Percentiles rank a stretch among this genome's conserved stretches.
These are phyloP conservation scores for Lipomyces orientalis DNA, from an alignment of 805 yeast species.

Conservation along the genomic window DNA sequence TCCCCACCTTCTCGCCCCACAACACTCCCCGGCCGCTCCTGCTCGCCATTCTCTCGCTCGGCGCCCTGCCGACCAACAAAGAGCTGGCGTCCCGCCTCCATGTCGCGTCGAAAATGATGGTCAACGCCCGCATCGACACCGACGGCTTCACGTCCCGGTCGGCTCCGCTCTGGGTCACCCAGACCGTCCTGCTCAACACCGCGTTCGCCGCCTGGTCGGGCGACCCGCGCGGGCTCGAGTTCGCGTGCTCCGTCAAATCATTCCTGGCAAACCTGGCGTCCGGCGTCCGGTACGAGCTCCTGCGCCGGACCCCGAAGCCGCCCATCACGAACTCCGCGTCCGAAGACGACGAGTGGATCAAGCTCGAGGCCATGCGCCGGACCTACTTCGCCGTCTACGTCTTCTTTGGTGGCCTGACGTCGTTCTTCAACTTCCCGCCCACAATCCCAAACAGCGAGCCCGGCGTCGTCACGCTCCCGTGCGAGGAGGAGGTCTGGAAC, in stretches of 20 bases:
- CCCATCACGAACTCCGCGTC: constrained; percentile 20
- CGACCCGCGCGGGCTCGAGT: constrained; percentile 44
- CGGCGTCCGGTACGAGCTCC: constrained; percentile 25
- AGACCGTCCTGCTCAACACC: constrained; percentile 41
- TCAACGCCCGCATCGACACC: constrained; percentile 40
- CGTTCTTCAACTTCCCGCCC: constrained; percentile 42
- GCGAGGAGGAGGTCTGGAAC: constrained; percentile 45
- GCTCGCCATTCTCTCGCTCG: constrained; percentile 46
- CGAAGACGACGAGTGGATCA: constrained; percentile 42
- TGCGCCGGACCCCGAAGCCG: constrained; percentile 21
- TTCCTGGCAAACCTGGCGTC: constrained; percentile 37
- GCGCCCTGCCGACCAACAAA: constrained; percentile 43
- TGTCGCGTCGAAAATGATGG: constrained; percentile 41
- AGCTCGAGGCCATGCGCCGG: constrained; percentile 42
- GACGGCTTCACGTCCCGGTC: constrained; percentile 40
- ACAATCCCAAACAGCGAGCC: constrained; percentile 37
- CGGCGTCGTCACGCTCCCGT: constrained; percentile 40
- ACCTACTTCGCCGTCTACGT: constrained; percentile 44
- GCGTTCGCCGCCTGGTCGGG: constrained; percentile 44
- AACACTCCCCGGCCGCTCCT: constrained; percentile 43
- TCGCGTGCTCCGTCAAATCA: constrained; percentile 40
- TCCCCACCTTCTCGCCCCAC: constrained; percentile 44
- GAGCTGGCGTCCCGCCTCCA: constrained; percentile 42
- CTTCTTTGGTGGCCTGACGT: constrained; percentile 42
- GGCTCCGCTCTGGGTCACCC: constrained; percentile 44